A percentile compares a stretch with the other conserved stretches of the same genome.
phyloP scores from a whole-genome alignment of 495 filamentous ascomycete species.

The Talaromyces nanjingensis region DNA sequence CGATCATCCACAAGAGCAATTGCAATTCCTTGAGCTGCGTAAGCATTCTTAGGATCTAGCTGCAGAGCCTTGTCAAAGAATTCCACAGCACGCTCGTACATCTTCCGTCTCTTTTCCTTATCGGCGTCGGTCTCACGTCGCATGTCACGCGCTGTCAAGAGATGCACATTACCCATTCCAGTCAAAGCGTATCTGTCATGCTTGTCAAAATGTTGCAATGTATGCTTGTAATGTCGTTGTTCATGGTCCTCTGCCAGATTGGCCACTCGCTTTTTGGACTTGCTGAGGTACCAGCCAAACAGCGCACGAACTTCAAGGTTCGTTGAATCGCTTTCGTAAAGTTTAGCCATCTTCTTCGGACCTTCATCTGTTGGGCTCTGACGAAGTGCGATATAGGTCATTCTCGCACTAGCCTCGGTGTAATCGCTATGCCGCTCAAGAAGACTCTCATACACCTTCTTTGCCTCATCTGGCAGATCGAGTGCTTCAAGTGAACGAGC shows the following conservation, averaged over 20 bases:
- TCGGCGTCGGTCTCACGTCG: slow-evolving; percentile 80
- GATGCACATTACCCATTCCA: slow-evolving; percentile 91
- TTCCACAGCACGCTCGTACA: slow-evolving; percentile 86
- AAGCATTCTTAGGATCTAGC: slow-evolving; percentile 86
- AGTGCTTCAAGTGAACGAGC: slow-evolving; percentile 92
- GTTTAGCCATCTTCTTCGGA: slow-evolving; percentile 70
- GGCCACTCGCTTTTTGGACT: slow-evolving; percentile 67
- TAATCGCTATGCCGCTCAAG: slow-evolving; percentile 80
- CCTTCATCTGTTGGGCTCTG: slow-evolving; percentile 79
- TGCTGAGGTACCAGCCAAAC: slow-evolving; percentile 90
- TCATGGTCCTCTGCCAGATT: slow-evolving; percentile 87
- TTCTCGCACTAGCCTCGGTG: slow-evolving; percentile 76
- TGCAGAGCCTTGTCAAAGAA: slow-evolving; percentile 98
- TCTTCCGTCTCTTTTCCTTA: slow-evolving; percentile 78
- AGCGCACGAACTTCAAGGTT: slow-evolving; percentile 88
- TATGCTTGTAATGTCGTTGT: slow-evolving; percentile 91
- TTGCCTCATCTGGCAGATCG: slow-evolving; percentile 72
- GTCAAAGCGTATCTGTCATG: slow-evolving; percentile 92
- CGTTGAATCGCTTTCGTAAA: slow-evolving; percentile 69
- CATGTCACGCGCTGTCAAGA: slow-evolving; percentile 87
- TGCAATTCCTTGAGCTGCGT: slow-evolving; percentile 90
- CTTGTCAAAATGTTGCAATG: slow-evolving; percentile 88
- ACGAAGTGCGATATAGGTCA: slow-evolving; percentile 85
- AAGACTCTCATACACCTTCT: slow-evolving; percentile 78
- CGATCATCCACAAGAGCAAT: slow-evolving; percentile 92